Evolutionary conservation across 306 rosid genomes (phyloP).

Genomic region (Vachellia pachyceras): DNA sequence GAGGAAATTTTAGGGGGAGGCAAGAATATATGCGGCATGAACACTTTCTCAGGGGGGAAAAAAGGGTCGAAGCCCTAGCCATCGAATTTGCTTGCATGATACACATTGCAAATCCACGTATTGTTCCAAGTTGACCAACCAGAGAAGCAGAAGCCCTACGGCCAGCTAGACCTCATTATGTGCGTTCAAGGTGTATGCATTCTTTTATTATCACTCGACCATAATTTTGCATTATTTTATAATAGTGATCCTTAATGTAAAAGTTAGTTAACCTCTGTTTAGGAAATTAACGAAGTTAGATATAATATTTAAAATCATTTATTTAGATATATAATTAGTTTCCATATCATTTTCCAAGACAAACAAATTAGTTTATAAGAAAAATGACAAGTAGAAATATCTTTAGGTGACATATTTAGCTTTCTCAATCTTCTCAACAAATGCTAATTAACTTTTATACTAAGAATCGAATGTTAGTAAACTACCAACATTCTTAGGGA

Average conservation of each 20-base stretch:
- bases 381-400: too few species aligned
- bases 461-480: not conserved
- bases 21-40: constrained; percentile 58
- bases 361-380: too few species aligned
- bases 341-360: too few species aligned
- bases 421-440: too few species aligned
- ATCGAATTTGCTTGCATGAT: constrained; percentile 41
- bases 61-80: constrained; percentile 46
- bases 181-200: constrained; percentile 15
- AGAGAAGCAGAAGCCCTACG: constrained; percentile 29
- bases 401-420: too few species aligned
- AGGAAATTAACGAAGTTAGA: too few species aligned
- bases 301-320: too few species aligned
- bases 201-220: constrained; percentile 17
- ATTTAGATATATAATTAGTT: too few species aligned
- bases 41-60: constrained; percentile 31
- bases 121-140: constrained; percentile 51
- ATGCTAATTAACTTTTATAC: too few species aligned
- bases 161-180: constrained; percentile 39
- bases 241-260: too few species aligned
- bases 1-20: constrained; percentile 21
- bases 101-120: constrained; percentile 20
- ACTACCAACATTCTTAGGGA: not conserved
- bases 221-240: not conserved
- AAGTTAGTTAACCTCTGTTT: too few species aligned